phyloP scores from a whole-genome alignment of 306 rosid species.

The Canavalia gladiata region DNA sequence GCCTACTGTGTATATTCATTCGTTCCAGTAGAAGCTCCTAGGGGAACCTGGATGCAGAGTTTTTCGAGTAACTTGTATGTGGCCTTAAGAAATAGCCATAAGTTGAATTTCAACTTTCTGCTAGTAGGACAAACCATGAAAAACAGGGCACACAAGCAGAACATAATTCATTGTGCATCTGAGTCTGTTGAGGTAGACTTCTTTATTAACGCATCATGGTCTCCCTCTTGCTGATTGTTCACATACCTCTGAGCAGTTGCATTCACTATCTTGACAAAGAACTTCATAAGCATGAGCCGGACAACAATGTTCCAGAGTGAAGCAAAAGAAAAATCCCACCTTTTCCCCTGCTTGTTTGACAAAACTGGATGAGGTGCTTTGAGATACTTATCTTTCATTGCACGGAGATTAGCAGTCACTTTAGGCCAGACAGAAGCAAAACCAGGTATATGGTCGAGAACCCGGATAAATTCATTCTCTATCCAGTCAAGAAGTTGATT shows the following conservation, averaged over 20 bases:
- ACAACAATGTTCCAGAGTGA: constrained; percentile 88
- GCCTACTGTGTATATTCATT: constrained; percentile 35
- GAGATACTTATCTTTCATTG: constrained; percentile 81
- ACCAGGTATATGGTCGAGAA: constrained; percentile 85
- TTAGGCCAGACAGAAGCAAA: constrained; percentile 70
- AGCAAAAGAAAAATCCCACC: constrained; percentile 88
- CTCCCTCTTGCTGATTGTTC: constrained; percentile 77
- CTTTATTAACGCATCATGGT: constrained; percentile 57
- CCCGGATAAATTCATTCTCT: constrained; percentile 89
- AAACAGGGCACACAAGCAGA: constrained; percentile 48
- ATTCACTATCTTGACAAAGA: constrained; percentile 86
- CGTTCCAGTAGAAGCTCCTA: constrained; percentile 64
- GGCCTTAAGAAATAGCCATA: constrained; percentile 47
- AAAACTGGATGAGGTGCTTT: constrained; percentile 62
- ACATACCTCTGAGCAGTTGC: constrained; percentile 84
- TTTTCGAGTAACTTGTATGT: constrained; percentile 46
- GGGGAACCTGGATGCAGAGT: constrained; percentile 30
- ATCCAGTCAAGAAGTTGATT: constrained; percentile 97
- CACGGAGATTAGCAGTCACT: constrained; percentile 66
- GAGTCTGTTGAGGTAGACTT: constrained; percentile 48
- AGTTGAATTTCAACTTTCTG: constrained; percentile 50
- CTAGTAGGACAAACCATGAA: constrained; percentile 38
- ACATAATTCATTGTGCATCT: constrained; percentile 38
- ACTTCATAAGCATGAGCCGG: constrained; percentile 97
- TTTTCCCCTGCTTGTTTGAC: constrained; percentile 70